Base-by-base conservation (phyloP, 2,329 filamentous ascomycete species). In the Xylariaceae sp. region DNA sequence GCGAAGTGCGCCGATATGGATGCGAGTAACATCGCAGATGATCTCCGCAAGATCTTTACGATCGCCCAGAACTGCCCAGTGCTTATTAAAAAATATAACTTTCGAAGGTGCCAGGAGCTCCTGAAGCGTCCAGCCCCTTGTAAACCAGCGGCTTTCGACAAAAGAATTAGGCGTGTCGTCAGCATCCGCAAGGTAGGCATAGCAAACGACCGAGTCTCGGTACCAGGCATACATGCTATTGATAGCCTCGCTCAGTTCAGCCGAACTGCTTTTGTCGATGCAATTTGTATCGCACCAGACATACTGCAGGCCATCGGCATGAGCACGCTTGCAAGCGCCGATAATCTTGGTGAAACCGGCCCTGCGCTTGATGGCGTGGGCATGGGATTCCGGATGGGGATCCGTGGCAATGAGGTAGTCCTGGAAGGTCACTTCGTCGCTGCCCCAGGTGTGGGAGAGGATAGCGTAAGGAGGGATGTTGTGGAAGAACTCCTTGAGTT, bases 231-330 rank as follows among this genome's bases (percentile, higher is more conserved):
- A 75, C 71, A 76, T 75, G 45, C 68, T 71, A 34, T 75, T 76
- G 41, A 75, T 71, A 4, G 74, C 71, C 37, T 76, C 73, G 3
- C 63, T 69, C 2, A 76, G 56, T 51, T 75, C 73, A 0, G 71
- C 67, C 2, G 69, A 71, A 54, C 68, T 74, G 1, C 43, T 50
- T 60, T 72, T 74, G 61, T 76, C 70, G 57, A 76, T 75, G 41
- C 74, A 76, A 33, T 69, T 71, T 1, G 73, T 75, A 50, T 75
- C 74, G n/a, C 71, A 69, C 73, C 74, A 76, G 8, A 74, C 58
- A 19, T 70, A 74, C 3, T 46, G 40, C 3, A 68, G 28, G 0
- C 64, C 63, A 29, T 74, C 70, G 1, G 39, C 52, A 0, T 40
- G 43, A 0, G 72, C 71, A 6, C 69, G 71, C 7, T 60, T 51